Base-by-base conservation (phyloP, 768 basidiomycete species). In the Mrakia blollopis region DNA sequence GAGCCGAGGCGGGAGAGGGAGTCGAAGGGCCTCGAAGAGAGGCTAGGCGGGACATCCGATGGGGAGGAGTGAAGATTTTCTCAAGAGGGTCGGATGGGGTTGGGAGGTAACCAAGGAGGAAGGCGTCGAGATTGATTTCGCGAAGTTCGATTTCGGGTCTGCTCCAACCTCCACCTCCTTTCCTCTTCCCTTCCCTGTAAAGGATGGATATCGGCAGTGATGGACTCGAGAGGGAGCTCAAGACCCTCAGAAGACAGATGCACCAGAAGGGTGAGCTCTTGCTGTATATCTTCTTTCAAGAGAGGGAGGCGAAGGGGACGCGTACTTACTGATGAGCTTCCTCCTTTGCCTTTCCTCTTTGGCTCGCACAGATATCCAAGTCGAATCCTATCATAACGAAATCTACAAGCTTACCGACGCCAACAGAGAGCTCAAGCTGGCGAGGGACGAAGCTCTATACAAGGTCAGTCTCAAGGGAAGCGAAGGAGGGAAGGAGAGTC, bases 361-460 rank as follows among this genome's bases (percentile, higher is more conserved):
- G 32, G 7, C 41, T 25, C 44, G 30, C 7, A 1, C 63, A 83
- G 83, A 83, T 77, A 78, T 79, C 41, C 79, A 83, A 60, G 70
- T 84, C 32, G 74, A 75, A 14, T 82, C 82, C 3, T 74, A 82
- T 9, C 75, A 81, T 72, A 83, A 83, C 73, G 83, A 84, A 67
- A 63, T 82, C n/a, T 80, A 62, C 21, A 80, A 80, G 35, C 80
- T 79, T 21, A 73, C 79, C 54, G 76, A 76, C 5, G n/a, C 54
- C 0, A 16, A 47, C 16, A 52, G 0, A 1, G 75, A 70, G 35
- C 39, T 62, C 50, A 75, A 76, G 39, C 68, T 75, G 3, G 79
- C 80, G 2, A 79, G 79, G 71, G 80, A 81, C 41, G 80, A 79
- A 14, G 81, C 82, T 16, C 37, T 80, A 63, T 82, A 82, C 77